Conservation (phyloP, 805 yeast genomes). For the Crinitomyces ghanaensis region DNA sequence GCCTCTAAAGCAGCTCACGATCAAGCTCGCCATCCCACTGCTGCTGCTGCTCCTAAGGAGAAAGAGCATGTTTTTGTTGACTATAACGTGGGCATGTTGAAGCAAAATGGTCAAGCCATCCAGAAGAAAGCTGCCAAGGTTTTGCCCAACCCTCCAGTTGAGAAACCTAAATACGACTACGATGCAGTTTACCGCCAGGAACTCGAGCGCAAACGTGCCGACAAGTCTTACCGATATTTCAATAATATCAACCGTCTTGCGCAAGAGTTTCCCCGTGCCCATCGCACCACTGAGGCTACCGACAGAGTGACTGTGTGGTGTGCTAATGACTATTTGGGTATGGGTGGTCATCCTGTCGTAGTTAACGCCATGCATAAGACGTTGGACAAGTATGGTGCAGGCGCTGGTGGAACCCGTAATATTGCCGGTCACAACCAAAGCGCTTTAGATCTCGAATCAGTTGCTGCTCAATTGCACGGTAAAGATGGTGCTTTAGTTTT, state of each 20-base stretch:
- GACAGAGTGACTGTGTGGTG: slow-evolving; percentile 98
- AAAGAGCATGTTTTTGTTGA: background rate
- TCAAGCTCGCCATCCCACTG: slow-evolving; percentile 2
- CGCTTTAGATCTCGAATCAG: slow-evolving; percentile 79
- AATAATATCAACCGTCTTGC: slow-evolving; percentile 96
- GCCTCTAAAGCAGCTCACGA: slow-evolving; percentile 28
- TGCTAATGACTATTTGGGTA: slow-evolving; percentile 92
- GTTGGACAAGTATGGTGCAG: slow-evolving; percentile 86
- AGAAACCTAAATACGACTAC: slow-evolving; percentile 45
- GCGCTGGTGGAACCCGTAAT: slow-evolving; percentile 98
- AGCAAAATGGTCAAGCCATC: background rate
- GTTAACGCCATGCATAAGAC: slow-evolving; percentile 66
- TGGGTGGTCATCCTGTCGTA: slow-evolving; percentile 74
- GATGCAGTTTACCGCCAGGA: slow-evolving; percentile 57
- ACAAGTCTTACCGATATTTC: slow-evolving; percentile 90
- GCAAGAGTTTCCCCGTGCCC: slow-evolving; percentile 87
- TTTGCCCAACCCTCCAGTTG: slow-evolving; percentile 23
- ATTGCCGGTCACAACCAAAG: slow-evolving; percentile 94
- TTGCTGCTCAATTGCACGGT: slow-evolving; percentile 80
- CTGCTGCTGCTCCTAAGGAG: slow-evolving; percentile 1
- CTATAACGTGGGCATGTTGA: background rate
- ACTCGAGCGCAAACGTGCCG: slow-evolving; percentile 61
- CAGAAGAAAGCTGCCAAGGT: slow-evolving; percentile 8
- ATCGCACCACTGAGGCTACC: slow-evolving; percentile 48
- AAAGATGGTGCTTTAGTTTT: slow-evolving; percentile 93